Evolutionary conservation across 2,329 filamentous ascomycete genomes (phyloP).

Genomic region (Coniochaeta pulveracea): DNA sequence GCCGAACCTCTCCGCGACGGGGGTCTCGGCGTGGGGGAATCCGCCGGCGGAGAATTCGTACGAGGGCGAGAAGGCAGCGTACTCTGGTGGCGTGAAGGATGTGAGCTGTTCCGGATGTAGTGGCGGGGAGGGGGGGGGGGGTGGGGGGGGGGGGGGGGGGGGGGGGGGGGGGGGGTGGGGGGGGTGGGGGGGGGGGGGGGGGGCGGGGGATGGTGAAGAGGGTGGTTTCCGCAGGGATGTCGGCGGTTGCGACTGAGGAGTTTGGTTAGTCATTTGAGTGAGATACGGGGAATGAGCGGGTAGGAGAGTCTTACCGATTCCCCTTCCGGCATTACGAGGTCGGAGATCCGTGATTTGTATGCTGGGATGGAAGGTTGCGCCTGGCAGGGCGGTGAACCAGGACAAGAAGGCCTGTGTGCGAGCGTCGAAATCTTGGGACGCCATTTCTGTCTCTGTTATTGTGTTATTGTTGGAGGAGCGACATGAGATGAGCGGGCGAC

Average conservation of each 20-base stretch:
- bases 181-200: too few species aligned
- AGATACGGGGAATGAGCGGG: constrained; percentile 4
- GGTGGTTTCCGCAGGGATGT: constrained; percentile 63
- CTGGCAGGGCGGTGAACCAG: constrained; percentile 42
- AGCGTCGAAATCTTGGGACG: constrained; percentile 24
- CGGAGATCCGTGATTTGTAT: constrained; percentile 43
- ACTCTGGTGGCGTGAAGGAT: constrained; percentile 31
- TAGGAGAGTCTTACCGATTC: constrained; percentile 32
- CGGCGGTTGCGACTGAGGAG: constrained; percentile 51
- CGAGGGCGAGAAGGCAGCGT: constrained; percentile 37
- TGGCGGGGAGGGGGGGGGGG: constrained; percentile 36
- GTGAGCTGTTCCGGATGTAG: constrained; percentile 43
- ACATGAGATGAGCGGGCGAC: too few species aligned
- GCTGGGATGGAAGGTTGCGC: constrained; percentile 39
- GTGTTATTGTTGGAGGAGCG: too few species aligned
- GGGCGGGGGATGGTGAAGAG: too few species aligned
- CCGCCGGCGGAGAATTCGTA: constrained; percentile 33
- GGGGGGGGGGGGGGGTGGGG: too few species aligned
- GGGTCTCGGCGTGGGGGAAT: constrained; percentile 18
- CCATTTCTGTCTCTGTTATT: constrained; percentile 4
- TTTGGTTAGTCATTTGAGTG: not conserved
- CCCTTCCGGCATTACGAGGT: constrained; percentile 37
- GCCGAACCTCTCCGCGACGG: constrained; percentile 12
- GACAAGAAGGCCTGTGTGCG: constrained; percentile 33
- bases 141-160: constrained; percentile 48